These are phyloP conservation scores for slime mould (Dictyostelium discoideum) DNA, from an alignment of 78 protist genomes.

Conservation along the genomic window DNA sequence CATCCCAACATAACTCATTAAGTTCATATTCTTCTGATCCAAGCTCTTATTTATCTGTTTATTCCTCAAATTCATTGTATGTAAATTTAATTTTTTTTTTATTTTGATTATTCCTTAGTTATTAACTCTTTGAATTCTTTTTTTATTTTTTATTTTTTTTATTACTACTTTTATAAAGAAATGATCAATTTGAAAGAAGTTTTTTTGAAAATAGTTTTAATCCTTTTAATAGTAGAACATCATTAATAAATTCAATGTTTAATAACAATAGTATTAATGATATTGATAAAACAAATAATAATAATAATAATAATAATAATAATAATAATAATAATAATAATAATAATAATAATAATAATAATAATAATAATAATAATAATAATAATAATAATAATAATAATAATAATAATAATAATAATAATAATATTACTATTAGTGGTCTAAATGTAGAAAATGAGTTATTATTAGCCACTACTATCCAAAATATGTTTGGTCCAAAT, in stretches of 20 bases:
- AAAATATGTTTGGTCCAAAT: constrained; percentile 13
- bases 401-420: background rate
- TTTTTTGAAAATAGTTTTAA: background rate
- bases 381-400: background rate
- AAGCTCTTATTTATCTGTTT: constrained; percentile 61
- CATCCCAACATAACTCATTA: constrained; percentile 11
- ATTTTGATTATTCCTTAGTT: background rate
- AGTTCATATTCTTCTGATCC: constrained; percentile 61
- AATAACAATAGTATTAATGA: constrained; percentile 1
- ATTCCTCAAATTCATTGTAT: constrained; percentile 41
- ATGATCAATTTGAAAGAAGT: constrained; percentile 13
- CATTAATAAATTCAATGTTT: constrained; percentile 1
- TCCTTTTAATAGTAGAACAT: constrained; percentile 23
- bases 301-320: background rate
- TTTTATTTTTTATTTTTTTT: background rate
- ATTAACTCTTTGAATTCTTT: background rate
- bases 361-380: background rate
- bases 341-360: background rate
- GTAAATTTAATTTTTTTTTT: background rate
- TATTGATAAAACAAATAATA: background rate
- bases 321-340: background rate
- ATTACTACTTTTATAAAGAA: background rate
- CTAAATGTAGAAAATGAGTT: background rate
- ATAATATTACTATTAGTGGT: background rate
- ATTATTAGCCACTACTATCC: background rate